Conservation (phyloP, 2,329 filamentous ascomycete genomes). For the Botryotinia globosa region DNA sequence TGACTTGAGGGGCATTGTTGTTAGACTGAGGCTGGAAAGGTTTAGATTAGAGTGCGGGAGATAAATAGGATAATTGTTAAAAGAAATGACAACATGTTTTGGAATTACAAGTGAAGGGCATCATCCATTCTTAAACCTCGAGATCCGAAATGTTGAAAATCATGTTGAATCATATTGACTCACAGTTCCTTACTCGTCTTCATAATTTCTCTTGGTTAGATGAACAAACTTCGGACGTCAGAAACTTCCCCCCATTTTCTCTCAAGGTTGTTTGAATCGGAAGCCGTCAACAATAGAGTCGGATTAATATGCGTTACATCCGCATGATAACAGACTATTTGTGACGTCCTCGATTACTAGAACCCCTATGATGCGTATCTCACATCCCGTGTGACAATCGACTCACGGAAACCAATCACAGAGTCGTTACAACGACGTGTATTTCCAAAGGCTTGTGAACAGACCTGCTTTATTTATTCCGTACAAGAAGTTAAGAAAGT, state of each 20-base stretch:
- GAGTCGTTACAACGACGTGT: background rate
- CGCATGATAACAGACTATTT: background rate
- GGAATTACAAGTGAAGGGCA: slow-evolving; percentile 45
- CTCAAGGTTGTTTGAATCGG: slow-evolving; percentile 2
- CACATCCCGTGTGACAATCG: background rate
- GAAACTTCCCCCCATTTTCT: background rate
- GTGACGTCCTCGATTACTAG: background rate
- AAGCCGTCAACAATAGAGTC: slow-evolving; percentile 18
- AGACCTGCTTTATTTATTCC: background rate
- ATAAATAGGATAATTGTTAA: background rate
- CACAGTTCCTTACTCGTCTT: background rate
- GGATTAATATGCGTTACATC: slow-evolving; percentile 7
- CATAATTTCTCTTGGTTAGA: background rate
- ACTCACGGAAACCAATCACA: background rate
- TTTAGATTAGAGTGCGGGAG: too few relatives aligned
- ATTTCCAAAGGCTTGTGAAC: background rate
- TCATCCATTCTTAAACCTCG: background rate
- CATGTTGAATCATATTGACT: background rate
- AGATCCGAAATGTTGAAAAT: background rate
- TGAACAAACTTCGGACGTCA: background rate
- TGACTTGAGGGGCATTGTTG: slow-evolving; percentile 38
- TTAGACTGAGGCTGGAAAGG: background rate
- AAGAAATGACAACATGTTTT: slow-evolving; percentile 40
- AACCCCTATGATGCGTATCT: slow-evolving; percentile 1
- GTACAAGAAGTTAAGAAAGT: background rate